Conservation (phyloP, 257 asterid species). For the Echium plantagineum region DNA sequence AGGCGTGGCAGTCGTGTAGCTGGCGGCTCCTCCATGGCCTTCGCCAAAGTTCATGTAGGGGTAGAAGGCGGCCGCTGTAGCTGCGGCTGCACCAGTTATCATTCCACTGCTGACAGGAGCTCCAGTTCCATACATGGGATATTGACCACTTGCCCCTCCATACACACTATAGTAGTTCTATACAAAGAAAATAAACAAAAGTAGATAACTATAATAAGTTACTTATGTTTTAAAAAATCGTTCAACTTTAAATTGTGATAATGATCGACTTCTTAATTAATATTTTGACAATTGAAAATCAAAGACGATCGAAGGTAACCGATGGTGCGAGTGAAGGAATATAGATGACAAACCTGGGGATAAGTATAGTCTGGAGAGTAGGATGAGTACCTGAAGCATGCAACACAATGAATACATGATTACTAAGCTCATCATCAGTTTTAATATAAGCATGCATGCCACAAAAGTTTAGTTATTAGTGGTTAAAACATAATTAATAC, state of each 20-base stretch:
- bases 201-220: too few relatives aligned
- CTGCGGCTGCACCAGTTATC: constrained; percentile 30
- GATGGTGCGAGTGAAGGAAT: not conserved
- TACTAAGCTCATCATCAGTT: too few relatives aligned
- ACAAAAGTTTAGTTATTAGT: not conserved
- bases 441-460: not conserved
- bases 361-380: constrained; percentile 59
- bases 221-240: too few relatives aligned
- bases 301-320: not conserved
- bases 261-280: too few relatives aligned
- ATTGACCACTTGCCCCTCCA: constrained; percentile 62
- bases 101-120: constrained; percentile 26
- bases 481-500: too few relatives aligned
- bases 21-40: constrained; percentile 39
- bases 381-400: constrained; percentile 67
- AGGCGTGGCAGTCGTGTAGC: constrained; percentile 38
- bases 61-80: constrained; percentile 39
- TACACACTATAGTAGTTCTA: constrained; percentile 75
- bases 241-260: too few relatives aligned
- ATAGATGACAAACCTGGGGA: constrained; percentile 61
- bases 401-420: not conserved
- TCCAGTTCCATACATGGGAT: constrained; percentile 56
- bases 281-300: too few relatives aligned
- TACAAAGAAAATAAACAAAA: not conserved
- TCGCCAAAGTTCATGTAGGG: constrained; percentile 69